Evolutionary conservation across 1,139 yeast genomes (phyloP).

Genomic region (Saccharomyces hybrid): DNA sequence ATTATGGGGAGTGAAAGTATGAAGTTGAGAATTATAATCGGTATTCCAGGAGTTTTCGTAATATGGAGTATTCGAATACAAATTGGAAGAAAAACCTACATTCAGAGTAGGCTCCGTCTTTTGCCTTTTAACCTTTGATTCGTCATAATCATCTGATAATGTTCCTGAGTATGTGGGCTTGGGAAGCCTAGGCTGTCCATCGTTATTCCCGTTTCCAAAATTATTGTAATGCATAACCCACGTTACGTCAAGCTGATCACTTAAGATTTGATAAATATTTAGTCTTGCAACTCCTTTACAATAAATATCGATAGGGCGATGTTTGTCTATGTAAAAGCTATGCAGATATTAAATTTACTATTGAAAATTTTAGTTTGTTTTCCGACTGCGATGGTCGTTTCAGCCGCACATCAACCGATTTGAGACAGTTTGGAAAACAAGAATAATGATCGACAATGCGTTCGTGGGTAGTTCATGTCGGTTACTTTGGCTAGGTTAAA

Average conservation of each 20-base stretch:
- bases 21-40: background rate
- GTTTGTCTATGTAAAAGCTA: background rate
- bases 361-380: background rate
- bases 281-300: background rate
- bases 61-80: background rate
- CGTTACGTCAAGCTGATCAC: background rate
- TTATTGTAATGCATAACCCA: background rate
- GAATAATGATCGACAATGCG: background rate
- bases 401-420: background rate
- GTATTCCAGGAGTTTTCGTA: background rate
- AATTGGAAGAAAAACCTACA: background rate
- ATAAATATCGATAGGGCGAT: background rate
- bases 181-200: slow-evolving; percentile 12
- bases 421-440: background rate
- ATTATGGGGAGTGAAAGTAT: background rate
- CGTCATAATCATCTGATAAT: slow-evolving; percentile 3
- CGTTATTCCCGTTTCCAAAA: background rate
- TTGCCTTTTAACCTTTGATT: slow-evolving; percentile 1
- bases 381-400: background rate
- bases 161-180: slow-evolving; percentile 28
- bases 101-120: background rate
- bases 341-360: background rate
- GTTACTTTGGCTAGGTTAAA: background rate
- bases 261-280: background rate
- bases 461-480: background rate